A percentile compares a stretch with the other conserved stretches of the same genome.
Conservation (phyloP, 2,329 filamentous ascomycete species). For the Cryphonectria naterciae region DNA sequence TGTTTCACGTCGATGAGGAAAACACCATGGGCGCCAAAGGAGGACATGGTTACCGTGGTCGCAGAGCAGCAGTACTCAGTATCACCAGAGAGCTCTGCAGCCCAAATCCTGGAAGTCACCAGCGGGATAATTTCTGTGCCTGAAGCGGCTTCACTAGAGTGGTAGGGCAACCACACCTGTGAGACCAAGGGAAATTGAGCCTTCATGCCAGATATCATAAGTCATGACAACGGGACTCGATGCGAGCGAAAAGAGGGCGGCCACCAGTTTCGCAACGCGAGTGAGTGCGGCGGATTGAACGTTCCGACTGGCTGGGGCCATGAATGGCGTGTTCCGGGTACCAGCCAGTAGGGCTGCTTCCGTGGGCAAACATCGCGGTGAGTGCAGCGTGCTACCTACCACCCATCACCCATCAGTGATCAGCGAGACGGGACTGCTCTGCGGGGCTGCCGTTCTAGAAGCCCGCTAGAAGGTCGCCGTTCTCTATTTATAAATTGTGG, state of each 20-base stretch:
- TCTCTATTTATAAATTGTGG: not conserved
- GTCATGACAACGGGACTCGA: not conserved
- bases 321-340: not conserved
- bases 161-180: not conserved
- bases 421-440: not conserved
- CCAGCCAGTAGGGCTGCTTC: conserved; percentile 1
- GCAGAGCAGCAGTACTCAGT: not conserved
- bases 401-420: not conserved
- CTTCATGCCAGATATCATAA: not conserved
- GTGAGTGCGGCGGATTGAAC: not conserved
- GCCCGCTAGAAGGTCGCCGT: conserved; percentile 5
- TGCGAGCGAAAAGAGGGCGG: not conserved
- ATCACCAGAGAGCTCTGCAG: not conserved
- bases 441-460: conserved; percentile 11
- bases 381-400: not conserved
- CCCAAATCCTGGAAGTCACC: not conserved
- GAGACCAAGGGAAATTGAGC: conserved; percentile 6
- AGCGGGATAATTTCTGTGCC: not conserved
- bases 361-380: not conserved
- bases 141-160: not conserved
- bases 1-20: conserved; percentile 1
- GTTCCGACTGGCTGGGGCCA: not conserved
- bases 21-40: not conserved
- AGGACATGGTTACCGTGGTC: conserved; percentile 5
- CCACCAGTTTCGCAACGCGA: not conserved